Percentiles rank a stretch among this genome's conserved stretches.
phyloP scores from a whole-genome alignment of 371 early-diverging fungal genomes.

The Amoeboaphelidium protococcarum region DNA sequence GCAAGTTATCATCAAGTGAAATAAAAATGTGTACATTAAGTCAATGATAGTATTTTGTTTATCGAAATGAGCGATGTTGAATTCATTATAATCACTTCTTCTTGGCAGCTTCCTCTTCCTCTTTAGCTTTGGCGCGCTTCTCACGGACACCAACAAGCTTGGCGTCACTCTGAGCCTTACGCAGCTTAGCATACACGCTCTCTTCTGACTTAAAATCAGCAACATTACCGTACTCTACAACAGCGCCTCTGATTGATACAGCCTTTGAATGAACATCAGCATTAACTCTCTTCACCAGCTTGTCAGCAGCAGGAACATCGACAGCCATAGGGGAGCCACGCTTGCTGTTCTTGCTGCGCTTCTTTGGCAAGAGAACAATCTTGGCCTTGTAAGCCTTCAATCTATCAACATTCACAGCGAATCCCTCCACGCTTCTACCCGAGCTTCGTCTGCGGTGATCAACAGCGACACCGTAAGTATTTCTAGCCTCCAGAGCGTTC shows the following conservation, averaged over 20 bases:
- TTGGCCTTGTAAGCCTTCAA: constrained; percentile 85
- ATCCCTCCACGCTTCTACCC: constrained; percentile 81
- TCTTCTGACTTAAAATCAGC: no score
- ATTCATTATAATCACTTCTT: no score
- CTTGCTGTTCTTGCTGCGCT: constrained; percentile 47
- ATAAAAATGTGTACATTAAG: no score
- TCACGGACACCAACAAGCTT: constrained; percentile 61
- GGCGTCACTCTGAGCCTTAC: constrained; percentile 58
- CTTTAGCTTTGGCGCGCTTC: constrained; percentile 23
- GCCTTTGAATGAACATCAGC: constrained; percentile 37
- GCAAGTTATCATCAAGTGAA: no score
- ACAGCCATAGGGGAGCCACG: constrained; percentile 35
- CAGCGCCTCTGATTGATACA: constrained; percentile 28
- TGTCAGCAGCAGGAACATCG: no score
- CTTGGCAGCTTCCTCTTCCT: constrained; percentile 58
- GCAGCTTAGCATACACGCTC: constrained; percentile 59
- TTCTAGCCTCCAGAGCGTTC: constrained; percentile 47
- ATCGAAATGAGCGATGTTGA: no score
- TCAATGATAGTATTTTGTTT: no score
- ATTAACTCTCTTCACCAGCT: no score
- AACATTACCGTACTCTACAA: constrained; percentile 29
- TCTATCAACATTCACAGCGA: constrained; percentile 84
- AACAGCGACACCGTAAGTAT: constrained; percentile 92
- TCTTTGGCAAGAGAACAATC: constrained; percentile 80
- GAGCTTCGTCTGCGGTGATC: constrained; percentile 96